Percentiles rank a stretch among this genome's conserved stretches.
These are phyloP conservation scores for Exophiala spinifera DNA, from an alignment of 2,329 filamentous ascomycete species.

Conservation along the genomic window DNA sequence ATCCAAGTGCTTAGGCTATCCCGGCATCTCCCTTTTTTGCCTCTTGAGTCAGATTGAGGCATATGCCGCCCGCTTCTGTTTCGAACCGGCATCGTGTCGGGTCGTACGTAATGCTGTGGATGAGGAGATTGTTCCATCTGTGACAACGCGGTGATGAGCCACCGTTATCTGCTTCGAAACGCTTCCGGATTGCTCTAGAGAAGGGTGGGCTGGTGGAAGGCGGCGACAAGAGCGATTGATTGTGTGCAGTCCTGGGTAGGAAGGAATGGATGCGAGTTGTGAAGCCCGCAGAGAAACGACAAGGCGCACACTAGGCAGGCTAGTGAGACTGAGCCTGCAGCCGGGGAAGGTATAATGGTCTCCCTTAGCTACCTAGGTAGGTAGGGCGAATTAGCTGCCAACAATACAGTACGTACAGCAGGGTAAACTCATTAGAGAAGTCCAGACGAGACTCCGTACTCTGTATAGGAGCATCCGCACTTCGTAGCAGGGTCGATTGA, in stretches of 20 bases:
- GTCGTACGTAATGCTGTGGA: background rate
- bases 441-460: too few relatives aligned
- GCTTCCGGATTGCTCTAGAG: background rate
- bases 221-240: background rate
- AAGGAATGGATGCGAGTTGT: too few relatives aligned
- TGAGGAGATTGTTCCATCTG: background rate
- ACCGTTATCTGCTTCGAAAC: background rate
- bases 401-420: too few relatives aligned
- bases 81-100: background rate
- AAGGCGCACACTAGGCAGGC: too few relatives aligned
- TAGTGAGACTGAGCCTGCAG: too few relatives aligned
- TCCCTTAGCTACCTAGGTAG: too few relatives aligned
- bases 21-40: background rate
- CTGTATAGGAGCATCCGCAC: too few relatives aligned
- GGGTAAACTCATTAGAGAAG: too few relatives aligned
- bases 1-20: background rate
- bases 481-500: too few relatives aligned
- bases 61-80: background rate
- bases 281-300: too few relatives aligned
- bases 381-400: too few relatives aligned
- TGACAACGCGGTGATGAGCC: background rate
- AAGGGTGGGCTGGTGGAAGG: background rate
- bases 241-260: background rate
- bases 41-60: background rate
- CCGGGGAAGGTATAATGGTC: too few relatives aligned